Percentiles rank a stretch among this genome's conserved stretches.
Evolutionary conservation across 2,329 filamentous ascomycete species (phyloP).

Genomic region (Biscogniauxia mediterranea): DNA sequence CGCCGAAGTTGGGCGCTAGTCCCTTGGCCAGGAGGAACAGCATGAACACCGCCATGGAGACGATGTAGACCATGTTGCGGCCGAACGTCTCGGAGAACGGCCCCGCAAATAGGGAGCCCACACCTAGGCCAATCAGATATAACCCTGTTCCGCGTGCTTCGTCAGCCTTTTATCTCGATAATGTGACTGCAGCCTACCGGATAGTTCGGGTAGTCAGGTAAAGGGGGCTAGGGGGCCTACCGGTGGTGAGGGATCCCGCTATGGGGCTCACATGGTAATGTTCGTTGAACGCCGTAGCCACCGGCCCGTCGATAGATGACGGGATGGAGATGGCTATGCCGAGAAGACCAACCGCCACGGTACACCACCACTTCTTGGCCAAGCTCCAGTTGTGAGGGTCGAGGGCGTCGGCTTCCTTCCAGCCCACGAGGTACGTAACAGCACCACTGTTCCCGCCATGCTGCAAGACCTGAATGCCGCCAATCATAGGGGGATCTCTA

Average conservation of each 20-base stretch:
- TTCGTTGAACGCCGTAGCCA: slow-evolving; percentile 8
- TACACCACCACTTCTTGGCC: slow-evolving; percentile 8
- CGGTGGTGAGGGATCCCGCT: slow-evolving; percentile 11
- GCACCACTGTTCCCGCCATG: slow-evolving; percentile 6
- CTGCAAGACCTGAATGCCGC: background rate
- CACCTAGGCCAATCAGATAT: slow-evolving; percentile 37
- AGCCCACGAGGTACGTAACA: slow-evolving; percentile 11
- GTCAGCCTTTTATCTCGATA: background rate
- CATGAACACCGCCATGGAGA: slow-evolving; percentile 41
- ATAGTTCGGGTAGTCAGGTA: background rate
- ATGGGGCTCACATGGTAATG: slow-evolving; percentile 12
- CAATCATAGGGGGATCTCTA: too few species aligned
- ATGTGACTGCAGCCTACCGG: background rate
- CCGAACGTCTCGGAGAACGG: slow-evolving; percentile 39
- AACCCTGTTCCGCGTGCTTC: slow-evolving; percentile 11
- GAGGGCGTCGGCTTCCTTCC: slow-evolving; percentile 14
- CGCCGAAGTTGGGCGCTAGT: slow-evolving; percentile 41
- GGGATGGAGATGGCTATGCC: slow-evolving; percentile 8
- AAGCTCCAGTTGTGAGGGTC: slow-evolving; percentile 19
- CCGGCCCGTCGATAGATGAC: slow-evolving; percentile 12
- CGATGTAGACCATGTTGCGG: slow-evolving; percentile 40
- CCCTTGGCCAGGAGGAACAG: slow-evolving; percentile 45
- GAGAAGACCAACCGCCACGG: slow-evolving; percentile 7
- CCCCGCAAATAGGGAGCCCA: slow-evolving; percentile 37
- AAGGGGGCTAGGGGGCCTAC: background rate